Base-by-base conservation (phyloP, 2,329 filamentous ascomycete genomes). In the Neopestalotiopsis sp. region DNA sequence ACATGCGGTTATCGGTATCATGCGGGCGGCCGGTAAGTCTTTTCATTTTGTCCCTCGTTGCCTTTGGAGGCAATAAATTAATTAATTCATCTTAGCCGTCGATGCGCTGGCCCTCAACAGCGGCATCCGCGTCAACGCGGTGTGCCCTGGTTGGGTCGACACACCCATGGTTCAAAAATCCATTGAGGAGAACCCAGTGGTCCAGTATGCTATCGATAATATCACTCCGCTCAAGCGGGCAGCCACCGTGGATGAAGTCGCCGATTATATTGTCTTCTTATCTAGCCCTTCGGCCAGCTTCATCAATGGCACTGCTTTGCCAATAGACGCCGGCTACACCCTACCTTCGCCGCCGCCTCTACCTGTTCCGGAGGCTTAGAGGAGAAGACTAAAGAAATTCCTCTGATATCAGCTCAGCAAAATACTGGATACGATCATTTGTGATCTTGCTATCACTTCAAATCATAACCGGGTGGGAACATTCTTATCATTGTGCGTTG, bases 101-200 rank as follows among this genome's bases (percentile, higher is more conserved):
- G 45, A 53, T 1, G 45, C 45, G 14, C 17, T 53, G 45, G 62
- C 62, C 30, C 34, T 65, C 5, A 20, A 65, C 17, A 49, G 30
- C 45, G n/a, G 6, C 12, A 65, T 65, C 28, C n/a, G 62, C 24
- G 62, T 65, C 62, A 65, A 65, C 28, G n/a, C 20, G 13, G 45
- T 65, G 20, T 65, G 62, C 34, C 62, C 62, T 24, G 38, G 17
- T 7, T 65, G 38, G 38, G 30, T 34, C 6, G 62, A 65, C 30
- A 65, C 62, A 13, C 40, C 62, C 30, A 65, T 65, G 62, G 30
- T 65, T 34, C 62, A 56, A 20, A 14, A 12, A 7, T 10, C 20
- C 5, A 5, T 30, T 6, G n/a, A 24, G 5, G 9, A 40, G 10
- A 40, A 42, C 28, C 24, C 34, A 7, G 9, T 12, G 14, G 10